These are phyloP conservation scores for Ogataea zsoltii DNA, from an alignment of 805 yeast genomes.

Conservation along the genomic window DNA sequence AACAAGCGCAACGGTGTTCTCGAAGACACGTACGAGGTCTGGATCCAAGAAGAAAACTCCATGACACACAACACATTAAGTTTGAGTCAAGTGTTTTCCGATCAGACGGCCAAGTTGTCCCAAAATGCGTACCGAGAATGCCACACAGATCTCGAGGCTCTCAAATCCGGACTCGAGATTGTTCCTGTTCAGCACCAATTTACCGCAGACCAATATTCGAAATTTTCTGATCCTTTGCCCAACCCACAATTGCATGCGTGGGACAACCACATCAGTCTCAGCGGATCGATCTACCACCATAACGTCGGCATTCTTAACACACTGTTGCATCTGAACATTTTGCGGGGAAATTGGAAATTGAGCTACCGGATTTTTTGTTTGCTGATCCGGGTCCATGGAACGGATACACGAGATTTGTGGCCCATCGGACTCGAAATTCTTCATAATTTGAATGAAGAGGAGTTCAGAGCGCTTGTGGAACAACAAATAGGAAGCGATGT, in stretches of 20 bases:
- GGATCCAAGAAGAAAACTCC: conserved; percentile 15
- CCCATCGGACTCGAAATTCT: conserved; percentile 61
- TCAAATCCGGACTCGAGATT: conserved; percentile 16
- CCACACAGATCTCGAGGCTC: conserved; percentile 8
- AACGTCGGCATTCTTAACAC: conserved; percentile 36
- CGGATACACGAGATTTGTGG: conserved; percentile 63
- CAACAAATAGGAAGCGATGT: neutral
- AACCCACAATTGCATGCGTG: conserved; percentile 1
- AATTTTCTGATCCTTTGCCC: conserved; percentile 8
- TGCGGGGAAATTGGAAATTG: conserved; percentile 51
- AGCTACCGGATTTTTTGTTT: conserved; percentile 56
- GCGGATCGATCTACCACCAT: conserved; percentile 17
- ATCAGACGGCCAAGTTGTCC: neutral
- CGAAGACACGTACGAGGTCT: conserved; percentile 23
- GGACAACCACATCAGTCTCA: conserved; percentile 9
- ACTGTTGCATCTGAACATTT: conserved; percentile 50
- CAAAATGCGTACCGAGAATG: conserved; percentile 2
- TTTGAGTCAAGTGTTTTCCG: neutral
- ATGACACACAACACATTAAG: conserved; percentile 1
- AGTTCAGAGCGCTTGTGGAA: conserved; percentile 14
- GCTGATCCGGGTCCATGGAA: conserved; percentile 46
- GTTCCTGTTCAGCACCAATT: conserved; percentile 10
- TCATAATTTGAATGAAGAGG: conserved; percentile 26
- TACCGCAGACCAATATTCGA: conserved; percentile 17
- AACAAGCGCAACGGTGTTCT: conserved; percentile 17